Evolutionary conservation across 2,329 filamentous ascomycete genomes (phyloP).

Genomic region (Pseudogymnoascus sp.): DNA sequence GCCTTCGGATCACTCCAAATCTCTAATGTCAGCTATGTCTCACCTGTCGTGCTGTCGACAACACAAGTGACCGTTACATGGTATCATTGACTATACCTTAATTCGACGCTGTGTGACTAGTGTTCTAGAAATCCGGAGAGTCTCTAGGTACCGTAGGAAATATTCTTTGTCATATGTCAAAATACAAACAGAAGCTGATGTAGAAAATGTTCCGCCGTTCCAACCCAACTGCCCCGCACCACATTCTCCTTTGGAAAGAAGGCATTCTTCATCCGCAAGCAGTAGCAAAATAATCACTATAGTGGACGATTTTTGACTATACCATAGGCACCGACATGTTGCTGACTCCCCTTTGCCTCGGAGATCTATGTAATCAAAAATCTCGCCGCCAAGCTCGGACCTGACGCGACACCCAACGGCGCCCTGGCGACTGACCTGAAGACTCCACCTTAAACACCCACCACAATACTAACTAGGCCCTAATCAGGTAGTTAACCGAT

Average conservation of each 20-base stretch:
- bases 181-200: neutral
- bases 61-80: neutral
- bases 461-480: neutral
- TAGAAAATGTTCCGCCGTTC: neutral
- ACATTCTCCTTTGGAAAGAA: neutral
- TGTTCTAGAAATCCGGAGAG: neutral
- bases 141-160: neutral
- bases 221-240: neutral
- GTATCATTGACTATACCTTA: neutral
- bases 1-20: neutral
- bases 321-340: neutral
- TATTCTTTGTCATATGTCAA: neutral
- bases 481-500: neutral
- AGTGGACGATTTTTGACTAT: neutral
- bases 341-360: neutral
- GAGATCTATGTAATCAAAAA: neutral
- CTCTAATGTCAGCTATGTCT: neutral
- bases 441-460: neutral
- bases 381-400: neutral
- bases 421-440: neutral
- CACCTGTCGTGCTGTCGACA: neutral
- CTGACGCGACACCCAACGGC: neutral
- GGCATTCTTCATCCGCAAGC: neutral
- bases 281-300: neutral
- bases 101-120: neutral